phyloP scores from a whole-genome alignment of 2,329 filamentous ascomycete species.

The Colletotrichum liaoningense region DNA sequence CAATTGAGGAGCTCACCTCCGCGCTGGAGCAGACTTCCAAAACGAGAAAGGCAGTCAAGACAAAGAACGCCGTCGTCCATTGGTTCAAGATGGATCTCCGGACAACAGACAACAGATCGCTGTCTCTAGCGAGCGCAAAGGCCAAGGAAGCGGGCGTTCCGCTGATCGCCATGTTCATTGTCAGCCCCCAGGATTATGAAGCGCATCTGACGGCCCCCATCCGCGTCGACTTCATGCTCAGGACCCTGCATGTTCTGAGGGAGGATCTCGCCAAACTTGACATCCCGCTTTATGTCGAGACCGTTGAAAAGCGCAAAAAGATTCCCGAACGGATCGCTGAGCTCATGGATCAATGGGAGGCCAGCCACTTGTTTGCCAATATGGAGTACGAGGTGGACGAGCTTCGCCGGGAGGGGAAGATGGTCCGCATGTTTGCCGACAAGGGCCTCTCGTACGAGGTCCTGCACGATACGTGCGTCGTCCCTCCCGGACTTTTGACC shows the following conservation, averaged over 20 bases:
- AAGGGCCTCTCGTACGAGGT: constrained; percentile 77
- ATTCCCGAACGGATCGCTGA: constrained; percentile 72
- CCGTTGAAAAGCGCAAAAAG: constrained; percentile 71
- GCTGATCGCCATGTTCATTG: constrained; percentile 80
- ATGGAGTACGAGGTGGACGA: constrained; percentile 95
- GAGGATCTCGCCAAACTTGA: constrained; percentile 75
- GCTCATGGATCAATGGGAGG: constrained; percentile 77
- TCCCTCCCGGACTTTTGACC: constrained; percentile 76
- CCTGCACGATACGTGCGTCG: constrained; percentile 85
- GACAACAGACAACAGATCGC: constrained; percentile 76
- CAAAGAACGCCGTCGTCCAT: constrained; percentile 77
- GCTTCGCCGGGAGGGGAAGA: constrained; percentile 77
- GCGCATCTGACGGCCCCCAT: constrained; percentile 81
- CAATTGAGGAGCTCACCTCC: constrained; percentile 74
- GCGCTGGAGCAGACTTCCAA: constrained; percentile 71
- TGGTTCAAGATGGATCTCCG: constrained; percentile 93
- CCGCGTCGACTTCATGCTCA: constrained; percentile 83
- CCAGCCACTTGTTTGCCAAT: constrained; percentile 82
- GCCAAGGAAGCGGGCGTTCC: constrained; percentile 77
- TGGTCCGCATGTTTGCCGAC: constrained; percentile 71
- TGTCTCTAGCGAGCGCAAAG: constrained; percentile 73
- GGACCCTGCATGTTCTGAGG: constrained; percentile 75
- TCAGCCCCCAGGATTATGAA: constrained; percentile 86
- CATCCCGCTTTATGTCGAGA: constrained; percentile 84
- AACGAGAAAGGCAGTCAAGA: constrained; percentile 61